Evolutionary conservation across 2,329 filamentous ascomycete genomes (phyloP).

Genomic region (Arthrobotrys sinensis): DNA sequence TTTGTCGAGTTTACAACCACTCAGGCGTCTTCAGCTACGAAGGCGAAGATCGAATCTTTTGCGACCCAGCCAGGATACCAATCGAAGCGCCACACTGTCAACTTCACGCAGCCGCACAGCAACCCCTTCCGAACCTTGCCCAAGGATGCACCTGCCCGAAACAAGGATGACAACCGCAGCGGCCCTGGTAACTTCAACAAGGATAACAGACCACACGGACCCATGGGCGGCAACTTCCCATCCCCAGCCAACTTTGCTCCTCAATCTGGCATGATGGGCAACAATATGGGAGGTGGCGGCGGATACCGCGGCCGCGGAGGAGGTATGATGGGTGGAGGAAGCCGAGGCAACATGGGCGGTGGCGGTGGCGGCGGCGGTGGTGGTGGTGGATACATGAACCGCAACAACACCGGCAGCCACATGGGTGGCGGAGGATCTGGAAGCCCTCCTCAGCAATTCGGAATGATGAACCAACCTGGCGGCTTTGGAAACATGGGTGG

Average conservation of each 20-base stretch:
- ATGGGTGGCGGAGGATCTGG: slow-evolving; percentile 66
- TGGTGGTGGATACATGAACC: slow-evolving; percentile 71
- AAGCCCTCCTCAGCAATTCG: slow-evolving; percentile 63
- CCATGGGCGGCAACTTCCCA: slow-evolving; percentile 68
- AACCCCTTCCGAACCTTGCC: slow-evolving; percentile 94
- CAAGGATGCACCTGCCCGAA: slow-evolving; percentile 84
- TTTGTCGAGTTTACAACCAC: slow-evolving; percentile 88
- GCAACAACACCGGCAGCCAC: slow-evolving; percentile 69
- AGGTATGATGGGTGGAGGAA: slow-evolving; percentile 66
- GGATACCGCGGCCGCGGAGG: slow-evolving; percentile 69
- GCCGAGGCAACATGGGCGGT: slow-evolving; percentile 68
- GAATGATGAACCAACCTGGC: slow-evolving; percentile 58
- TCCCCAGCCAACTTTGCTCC: slow-evolving; percentile 62
- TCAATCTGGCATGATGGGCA: slow-evolving; percentile 63
- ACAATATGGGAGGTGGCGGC: slow-evolving; percentile 69
- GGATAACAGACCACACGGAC: slow-evolving; percentile 65
- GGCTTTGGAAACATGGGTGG: slow-evolving; percentile 70
- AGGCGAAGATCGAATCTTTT: slow-evolving; percentile 82
- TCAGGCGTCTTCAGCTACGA: slow-evolving; percentile 87
- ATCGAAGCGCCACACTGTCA: slow-evolving; percentile 78
- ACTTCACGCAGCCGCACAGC: slow-evolving; percentile 81
- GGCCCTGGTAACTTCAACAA: slow-evolving; percentile 68
- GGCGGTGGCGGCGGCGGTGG: slow-evolving; percentile 66
- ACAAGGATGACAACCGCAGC: slow-evolving; percentile 72
- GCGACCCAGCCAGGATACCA: slow-evolving; percentile 72